These are phyloP conservation scores for Pisolithus marmoratus DNA, from an alignment of 768 basidiomycete genomes.

Conservation along the genomic window DNA sequence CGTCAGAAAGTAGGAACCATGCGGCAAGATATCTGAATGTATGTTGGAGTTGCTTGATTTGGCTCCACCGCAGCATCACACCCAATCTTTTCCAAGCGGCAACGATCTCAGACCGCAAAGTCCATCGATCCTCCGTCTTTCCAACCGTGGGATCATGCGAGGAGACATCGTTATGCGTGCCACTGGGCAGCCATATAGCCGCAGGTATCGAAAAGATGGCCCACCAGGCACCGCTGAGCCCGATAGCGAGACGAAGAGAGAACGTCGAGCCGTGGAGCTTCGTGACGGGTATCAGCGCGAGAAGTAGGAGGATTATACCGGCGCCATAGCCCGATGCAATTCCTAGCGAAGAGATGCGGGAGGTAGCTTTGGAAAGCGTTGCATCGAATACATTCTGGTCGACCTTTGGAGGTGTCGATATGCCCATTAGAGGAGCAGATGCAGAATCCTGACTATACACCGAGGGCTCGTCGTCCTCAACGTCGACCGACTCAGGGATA, in stretches of 20 bases:
- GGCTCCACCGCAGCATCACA: conserved; percentile 64
- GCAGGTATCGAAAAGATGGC: conserved; percentile 75
- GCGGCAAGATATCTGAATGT: conserved; percentile 89
- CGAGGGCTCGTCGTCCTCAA: conserved; percentile 4
- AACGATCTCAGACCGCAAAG: conserved; percentile 43
- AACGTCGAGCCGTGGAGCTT: conserved; percentile 69
- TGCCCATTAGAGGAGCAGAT: conserved; percentile 34
- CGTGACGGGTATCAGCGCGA: conserved; percentile 75
- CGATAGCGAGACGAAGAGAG: conserved; percentile 77
- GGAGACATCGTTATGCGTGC: neutral
- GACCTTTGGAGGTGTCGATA: conserved; percentile 4
- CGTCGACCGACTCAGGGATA: conserved; percentile 16
- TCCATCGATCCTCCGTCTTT: conserved; percentile 35
- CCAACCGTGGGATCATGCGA: conserved; percentile 3
- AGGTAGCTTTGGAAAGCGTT: conserved; percentile 65
- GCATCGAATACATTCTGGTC: conserved; percentile 43
- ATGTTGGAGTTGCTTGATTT: conserved; percentile 69
- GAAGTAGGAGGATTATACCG: conserved; percentile 70
- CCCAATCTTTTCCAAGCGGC: conserved; percentile 75
- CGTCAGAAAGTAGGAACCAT: conserved; percentile 93
- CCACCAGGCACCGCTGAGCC: conserved; percentile 87
- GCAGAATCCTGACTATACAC: conserved; percentile 19
- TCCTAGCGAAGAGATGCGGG: conserved; percentile 78
- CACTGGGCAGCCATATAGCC: conserved; percentile 62
- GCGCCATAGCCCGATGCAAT: conserved; percentile 84